phyloP scores from a whole-genome alignment of 345 rosid species.

The Citropsis articulata region DNA sequence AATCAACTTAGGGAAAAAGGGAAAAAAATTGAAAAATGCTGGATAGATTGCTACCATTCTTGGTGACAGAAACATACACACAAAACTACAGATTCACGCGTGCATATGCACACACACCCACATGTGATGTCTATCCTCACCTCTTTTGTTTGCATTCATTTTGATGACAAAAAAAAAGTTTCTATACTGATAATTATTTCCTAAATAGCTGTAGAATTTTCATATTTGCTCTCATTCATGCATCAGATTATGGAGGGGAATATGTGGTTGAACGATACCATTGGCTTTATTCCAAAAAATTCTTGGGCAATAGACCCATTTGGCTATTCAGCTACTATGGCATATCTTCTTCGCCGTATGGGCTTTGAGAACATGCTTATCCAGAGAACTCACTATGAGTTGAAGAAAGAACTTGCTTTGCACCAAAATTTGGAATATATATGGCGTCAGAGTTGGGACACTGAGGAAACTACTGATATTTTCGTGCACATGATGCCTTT shows the following conservation, averaged over 20 bases:
- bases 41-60: neutral
- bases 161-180: neutral
- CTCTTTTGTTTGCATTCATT: neutral
- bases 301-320: constrained; percentile 99
- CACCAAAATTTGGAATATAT: constrained; percentile 83
- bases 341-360: constrained; percentile 95
- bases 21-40: neutral
- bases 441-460: constrained; percentile 99
- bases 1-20: neutral
- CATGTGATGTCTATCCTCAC: neutral
- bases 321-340: constrained; percentile 98
- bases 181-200: neutral
- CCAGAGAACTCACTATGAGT: constrained; percentile 97
- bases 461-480: constrained; percentile 85
- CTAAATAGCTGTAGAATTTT: neutral
- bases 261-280: constrained; percentile 89
- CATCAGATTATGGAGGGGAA: constrained; percentile 89
- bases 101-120: neutral
- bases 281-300: constrained; percentile 88
- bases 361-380: constrained; percentile 99
- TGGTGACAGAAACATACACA: neutral
- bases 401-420: constrained; percentile 93
- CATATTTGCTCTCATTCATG: constrained; percentile 8
- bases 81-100: neutral
- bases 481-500: constrained; percentile 99